Base-by-base conservation (phyloP, 768 basidiomycete species). In the Amylocystis lapponica region DNA sequence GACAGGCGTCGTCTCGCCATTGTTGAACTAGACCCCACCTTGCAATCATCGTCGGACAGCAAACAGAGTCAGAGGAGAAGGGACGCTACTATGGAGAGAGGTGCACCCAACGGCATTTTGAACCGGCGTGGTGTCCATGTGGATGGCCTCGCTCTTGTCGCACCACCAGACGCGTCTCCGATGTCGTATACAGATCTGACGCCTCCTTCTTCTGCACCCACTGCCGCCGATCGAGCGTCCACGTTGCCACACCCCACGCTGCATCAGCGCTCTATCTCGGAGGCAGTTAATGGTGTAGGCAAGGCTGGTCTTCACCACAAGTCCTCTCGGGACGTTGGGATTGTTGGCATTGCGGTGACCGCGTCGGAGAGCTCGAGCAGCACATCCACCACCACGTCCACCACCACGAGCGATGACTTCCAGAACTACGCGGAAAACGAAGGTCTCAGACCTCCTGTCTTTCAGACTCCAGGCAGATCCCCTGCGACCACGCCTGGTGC, bases 1-100 rank as follows among this genome's bases (percentile, higher is more conserved):
- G 83, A 84, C 64, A 75, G 82, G 54, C 71, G 84, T 38, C 69
- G 81, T 45, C 65, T 84, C 38, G 81, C 81, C 33, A 78, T 86
- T 48, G 75, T 86, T 29, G 71, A 83, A 61, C 69, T 79, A 70
- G 74, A 77, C 60, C 43, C 66, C 29, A 52, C 64, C 21, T 45
- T 54, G 35, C 43, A 46, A 47, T 53, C 61, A 48, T 41, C 49
- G 49, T 43, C 54, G 47, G 45, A 49, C 41, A 62, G 48, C 36
- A 54, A 51, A 49, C 47, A 50, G 20, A 52, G 54, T 42, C 45
- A 30, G 38, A 37, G 46, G 13, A n/a, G 12, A n/a, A 20, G 41
- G 12, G n/a, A 33, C 13, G 11, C 27, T n/a, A 11, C 25, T 16
- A 10, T 27, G 46, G 39, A 6, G 21, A 27, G 34, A 27, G 54